Percentiles rank a stretch among this genome's conserved stretches.
phyloP scores from a whole-genome alignment of 2,329 filamentous ascomycete genomes.

The Apiospora arundinis region DNA sequence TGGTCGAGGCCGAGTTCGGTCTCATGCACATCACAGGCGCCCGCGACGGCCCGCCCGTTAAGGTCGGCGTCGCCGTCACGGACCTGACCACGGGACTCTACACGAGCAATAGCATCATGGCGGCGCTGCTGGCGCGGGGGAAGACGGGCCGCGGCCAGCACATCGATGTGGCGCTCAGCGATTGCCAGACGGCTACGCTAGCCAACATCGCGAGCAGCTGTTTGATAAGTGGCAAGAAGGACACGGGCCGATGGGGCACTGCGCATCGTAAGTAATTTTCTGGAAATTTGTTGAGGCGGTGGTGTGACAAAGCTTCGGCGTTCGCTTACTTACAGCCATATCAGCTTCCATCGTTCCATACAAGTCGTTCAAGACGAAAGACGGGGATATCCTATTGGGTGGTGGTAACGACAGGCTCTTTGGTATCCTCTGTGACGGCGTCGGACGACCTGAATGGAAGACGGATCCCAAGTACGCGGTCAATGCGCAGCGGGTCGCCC shows the following conservation, averaged over 20 bases:
- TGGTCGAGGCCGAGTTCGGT: conserved; percentile 98
- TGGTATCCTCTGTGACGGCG: conserved; percentile 65
- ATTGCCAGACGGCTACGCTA: conserved; percentile 93
- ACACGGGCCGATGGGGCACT: conserved; percentile 92
- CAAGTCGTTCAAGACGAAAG: conserved; percentile 77
- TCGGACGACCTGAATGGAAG: conserved; percentile 66
- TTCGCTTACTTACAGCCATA: conserved; percentile 22
- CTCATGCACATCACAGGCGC: conserved; percentile 97
- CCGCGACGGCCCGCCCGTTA: conserved; percentile 88
- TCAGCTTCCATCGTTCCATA: conserved; percentile 96
- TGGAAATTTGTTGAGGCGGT: neutral
- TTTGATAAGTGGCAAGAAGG: conserved; percentile 84
- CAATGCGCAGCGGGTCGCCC: conserved; percentile 68
- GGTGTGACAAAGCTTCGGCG: neutral
- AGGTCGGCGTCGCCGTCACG: conserved; percentile 96
- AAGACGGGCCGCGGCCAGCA: conserved; percentile 85
- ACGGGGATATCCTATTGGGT: conserved; percentile 74
- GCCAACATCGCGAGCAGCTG: conserved; percentile 96
- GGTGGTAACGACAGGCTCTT: conserved; percentile 77
- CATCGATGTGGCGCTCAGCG: conserved; percentile 88
- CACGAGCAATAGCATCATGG: conserved; percentile 94
- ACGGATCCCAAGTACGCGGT: conserved; percentile 63
- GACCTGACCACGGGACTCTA: conserved; percentile 96
- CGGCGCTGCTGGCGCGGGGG: conserved; percentile 78
- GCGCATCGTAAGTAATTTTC: conserved; percentile 74